Evolutionary conservation across 1,284 basidiomycete genomes (phyloP), one percentile per base, ranked within the genome.

Genomic region (Rhodotorula mucilaginosa): DNA sequence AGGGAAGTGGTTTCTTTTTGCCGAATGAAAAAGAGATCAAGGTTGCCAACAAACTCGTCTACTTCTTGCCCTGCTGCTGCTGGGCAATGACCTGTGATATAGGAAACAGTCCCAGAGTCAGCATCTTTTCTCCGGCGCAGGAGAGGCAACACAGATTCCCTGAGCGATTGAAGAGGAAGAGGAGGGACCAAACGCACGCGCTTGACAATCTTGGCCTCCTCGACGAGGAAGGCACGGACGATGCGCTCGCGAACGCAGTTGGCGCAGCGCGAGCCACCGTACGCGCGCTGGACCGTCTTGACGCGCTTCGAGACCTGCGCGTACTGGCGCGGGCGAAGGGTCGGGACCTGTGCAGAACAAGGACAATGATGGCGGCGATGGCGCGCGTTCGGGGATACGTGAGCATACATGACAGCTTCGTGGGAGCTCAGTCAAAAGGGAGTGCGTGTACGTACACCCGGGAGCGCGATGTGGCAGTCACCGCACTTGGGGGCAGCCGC

Each of bases 141-240:
- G 13, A 8, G 21, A 52, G 39, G 39, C 2, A 12, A 34, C 39
- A 44, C 10, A 44, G 31, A 19, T 23, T n/a, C 29, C 7, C 31
- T 5, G 16, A n/a, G 12, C 23, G 23, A 3, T 21, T 8, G 2
- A 5, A 26, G 19, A 8, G 6, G 21, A 52, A 8, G 19, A 34
- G 8, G 16, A 29, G 46, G 13, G n/a, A 51, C 13, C 1, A 31
- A n/a, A 51, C 69, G 93, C 78, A 99, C 95, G 85, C 89, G 91
- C 90, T 99, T 99, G 82, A 99, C 96, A 79, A 99, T 98, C 88
- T 98, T 99, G 63, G 96, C 96, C 87, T 99, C 95, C 87, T 99
- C 97, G 69, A 99, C 92, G 75, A 99, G 85, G 89, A 99, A 99
- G 76, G 97, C 95, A 73, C 97, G 92, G 80, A 99, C 90, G 80